Evolutionary conservation across 1,284 basidiomycete genomes (phyloP).

Genomic region (Athelia psychrophila): DNA sequence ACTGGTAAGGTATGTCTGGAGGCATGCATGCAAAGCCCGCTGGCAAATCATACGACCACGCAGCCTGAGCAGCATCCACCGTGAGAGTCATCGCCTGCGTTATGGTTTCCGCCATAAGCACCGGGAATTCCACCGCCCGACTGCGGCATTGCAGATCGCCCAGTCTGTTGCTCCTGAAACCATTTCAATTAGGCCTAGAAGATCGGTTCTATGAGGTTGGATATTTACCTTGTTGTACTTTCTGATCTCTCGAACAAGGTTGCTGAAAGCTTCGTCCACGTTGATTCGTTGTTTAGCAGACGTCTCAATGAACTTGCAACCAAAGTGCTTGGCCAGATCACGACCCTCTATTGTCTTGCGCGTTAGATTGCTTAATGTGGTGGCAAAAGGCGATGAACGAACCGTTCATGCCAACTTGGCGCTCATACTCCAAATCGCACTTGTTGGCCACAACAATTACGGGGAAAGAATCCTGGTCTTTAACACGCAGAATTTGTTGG

Average conservation of each 20-base stretch:
- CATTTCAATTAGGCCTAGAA: background rate
- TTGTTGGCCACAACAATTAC: constrained; percentile 99
- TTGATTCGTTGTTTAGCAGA: constrained; percentile 99
- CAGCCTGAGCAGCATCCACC: constrained; percentile 59
- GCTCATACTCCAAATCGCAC: constrained; percentile 96
- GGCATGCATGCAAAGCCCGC: too few relatives aligned
- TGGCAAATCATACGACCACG: constrained; percentile 49
- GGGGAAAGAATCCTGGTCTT: constrained; percentile 98
- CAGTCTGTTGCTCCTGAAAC: constrained; percentile 42
- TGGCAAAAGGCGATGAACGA: constrained; percentile 21
- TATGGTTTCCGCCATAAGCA: constrained; percentile 25
- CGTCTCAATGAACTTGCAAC: constrained; percentile 97
- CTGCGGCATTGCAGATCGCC: constrained; percentile 31
- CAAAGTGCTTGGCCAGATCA: constrained; percentile 95
- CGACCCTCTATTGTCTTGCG: constrained; percentile 75
- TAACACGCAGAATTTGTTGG: constrained; percentile 95
- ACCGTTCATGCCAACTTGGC: constrained; percentile 97
- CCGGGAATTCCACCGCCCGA: constrained; percentile 28
- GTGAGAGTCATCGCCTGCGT: constrained; percentile 37
- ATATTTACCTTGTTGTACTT: constrained; percentile 84
- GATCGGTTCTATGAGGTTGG: background rate
- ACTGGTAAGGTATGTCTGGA: too few relatives aligned
- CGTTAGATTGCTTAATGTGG: background rate
- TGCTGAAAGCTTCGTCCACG: constrained; percentile 98
- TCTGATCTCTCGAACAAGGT: constrained; percentile 95